These are phyloP conservation scores for Aquanectria penicillioides DNA, from an alignment of 2,329 filamentous ascomycete species.

Conservation along the genomic window DNA sequence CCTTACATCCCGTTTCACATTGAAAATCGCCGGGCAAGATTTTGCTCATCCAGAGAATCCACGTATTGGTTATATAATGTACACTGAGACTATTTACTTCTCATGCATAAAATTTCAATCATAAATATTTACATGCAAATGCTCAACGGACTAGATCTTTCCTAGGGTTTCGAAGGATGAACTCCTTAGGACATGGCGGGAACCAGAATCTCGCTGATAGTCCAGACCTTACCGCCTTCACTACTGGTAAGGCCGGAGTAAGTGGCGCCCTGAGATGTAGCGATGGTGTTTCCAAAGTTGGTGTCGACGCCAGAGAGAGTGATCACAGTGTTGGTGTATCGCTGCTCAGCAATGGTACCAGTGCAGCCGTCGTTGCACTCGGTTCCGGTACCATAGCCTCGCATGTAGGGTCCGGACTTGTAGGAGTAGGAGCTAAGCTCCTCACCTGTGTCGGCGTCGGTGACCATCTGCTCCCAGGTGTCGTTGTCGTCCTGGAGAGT, in stretches of 20 bases:
- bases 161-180: neutral
- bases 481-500: conserved; percentile 32
- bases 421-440: conserved; percentile 26
- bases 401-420: conserved; percentile 33
- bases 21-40: no score
- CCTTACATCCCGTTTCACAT: no score
- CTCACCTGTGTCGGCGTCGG: conserved; percentile 30
- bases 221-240: conserved; percentile 29
- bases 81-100: no score
- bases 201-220: conserved; percentile 29
- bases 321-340: conserved; percentile 31
- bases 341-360: conserved; percentile 27
- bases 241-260: conserved; percentile 24
- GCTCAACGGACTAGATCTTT: neutral
- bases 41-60: no score
- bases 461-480: conserved; percentile 32
- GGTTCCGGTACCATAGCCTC: conserved; percentile 33
- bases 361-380: conserved; percentile 32
- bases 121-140: conserved; percentile 13
- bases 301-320: conserved; percentile 27
- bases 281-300: conserved; percentile 32
- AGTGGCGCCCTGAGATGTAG: conserved; percentile 25
- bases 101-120: no score
- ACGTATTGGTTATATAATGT: no score
- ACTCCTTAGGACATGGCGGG: conserved; percentile 22